A percentile compares a stretch with the other conserved stretches of the same genome.
phyloP scores from a whole-genome alignment of 495 filamentous ascomycete species.

The Penicillium manginii region DNA sequence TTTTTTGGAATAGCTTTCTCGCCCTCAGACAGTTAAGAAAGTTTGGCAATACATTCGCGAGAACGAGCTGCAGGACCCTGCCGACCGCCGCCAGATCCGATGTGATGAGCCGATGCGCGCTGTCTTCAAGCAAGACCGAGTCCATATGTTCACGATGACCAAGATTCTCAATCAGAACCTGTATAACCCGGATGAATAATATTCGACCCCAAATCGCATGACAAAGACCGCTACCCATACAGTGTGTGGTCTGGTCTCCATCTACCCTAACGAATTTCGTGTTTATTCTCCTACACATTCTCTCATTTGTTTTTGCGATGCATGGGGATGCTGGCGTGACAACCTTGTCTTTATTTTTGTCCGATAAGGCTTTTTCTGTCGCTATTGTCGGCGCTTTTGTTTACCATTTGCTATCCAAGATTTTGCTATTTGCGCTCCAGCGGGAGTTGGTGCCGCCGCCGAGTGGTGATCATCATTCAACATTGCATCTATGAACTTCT shows the following conservation, averaged over 20 bases:
- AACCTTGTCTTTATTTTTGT: conserved; percentile 18
- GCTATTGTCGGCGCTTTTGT: conserved; percentile 21
- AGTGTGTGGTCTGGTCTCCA: background rate
- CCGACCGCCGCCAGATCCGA: conserved; percentile 84
- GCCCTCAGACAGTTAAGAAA: conserved; percentile 92
- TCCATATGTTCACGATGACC: conserved; percentile 99
- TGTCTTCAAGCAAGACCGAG: conserved; percentile 86
- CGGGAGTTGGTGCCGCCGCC: conserved; percentile 44
- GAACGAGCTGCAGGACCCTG: conserved; percentile 85
- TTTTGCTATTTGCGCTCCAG: conserved; percentile 39
- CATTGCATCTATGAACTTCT: conserved; percentile 12
- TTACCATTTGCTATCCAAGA: conserved; percentile 17
- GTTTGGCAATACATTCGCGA: conserved; percentile 94
- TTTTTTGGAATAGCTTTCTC: conserved; percentile 64
- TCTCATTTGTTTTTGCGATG: conserved; percentile 27
- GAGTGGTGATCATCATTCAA: conserved; percentile 15
- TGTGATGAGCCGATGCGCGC: conserved; percentile 90
- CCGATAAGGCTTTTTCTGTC: conserved; percentile 18
- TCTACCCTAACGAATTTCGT: conserved; percentile 31
- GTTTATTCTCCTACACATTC: conserved; percentile 26
- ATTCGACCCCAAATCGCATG: background rate
- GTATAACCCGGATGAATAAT: conserved; percentile 65
- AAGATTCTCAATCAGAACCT: conserved; percentile 73
- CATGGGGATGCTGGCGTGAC: conserved; percentile 37
- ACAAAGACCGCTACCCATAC: background rate